Percentiles rank a stretch among this genome's conserved stretches.
These are phyloP conservation scores for Rhodotorula kratochvilovae DNA, from an alignment of 768 basidiomycete genomes.

Conservation along the genomic window DNA sequence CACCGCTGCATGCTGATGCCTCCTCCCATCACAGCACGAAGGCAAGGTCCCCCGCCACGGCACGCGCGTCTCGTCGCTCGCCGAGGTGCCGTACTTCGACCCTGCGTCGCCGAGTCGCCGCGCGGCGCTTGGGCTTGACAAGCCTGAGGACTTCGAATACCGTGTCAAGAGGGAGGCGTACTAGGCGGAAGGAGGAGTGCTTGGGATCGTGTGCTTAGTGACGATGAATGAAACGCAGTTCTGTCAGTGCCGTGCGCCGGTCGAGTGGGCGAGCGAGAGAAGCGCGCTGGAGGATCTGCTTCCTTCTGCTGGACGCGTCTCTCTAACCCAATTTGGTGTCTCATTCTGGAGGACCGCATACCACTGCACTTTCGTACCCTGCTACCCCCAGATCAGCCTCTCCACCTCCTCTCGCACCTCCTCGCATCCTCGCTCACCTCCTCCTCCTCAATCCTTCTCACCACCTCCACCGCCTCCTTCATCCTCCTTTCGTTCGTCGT, in stretches of 20 bases:
- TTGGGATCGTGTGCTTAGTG: too few relatives aligned
- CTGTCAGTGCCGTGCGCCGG: too few relatives aligned
- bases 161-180: neutral
- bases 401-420: too few relatives aligned
- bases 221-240: too few relatives aligned
- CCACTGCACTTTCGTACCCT: too few relatives aligned
- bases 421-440: neutral
- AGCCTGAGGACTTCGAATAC: slow-evolving; percentile 1
- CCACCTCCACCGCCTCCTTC: slow-evolving; percentile 57
- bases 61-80: slow-evolving; percentile 5
- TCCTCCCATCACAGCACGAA: neutral
- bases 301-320: too few relatives aligned
- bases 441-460: slow-evolving; percentile 1
- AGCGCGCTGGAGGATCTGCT: too few relatives aligned
- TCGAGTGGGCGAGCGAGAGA: too few relatives aligned
- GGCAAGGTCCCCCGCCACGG: slow-evolving; percentile 2
- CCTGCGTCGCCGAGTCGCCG: neutral
- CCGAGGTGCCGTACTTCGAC: slow-evolving; percentile 6
- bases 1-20: neutral
- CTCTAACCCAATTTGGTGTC: too few relatives aligned
- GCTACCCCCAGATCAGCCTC: too few relatives aligned
- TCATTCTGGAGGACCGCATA: too few relatives aligned
- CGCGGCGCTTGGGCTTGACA: slow-evolving; percentile 13
- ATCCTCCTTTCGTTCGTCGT: slow-evolving; percentile 66
- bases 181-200: neutral